Evolutionary conservation across 345 rosid species (phyloP).

Genomic region (Acer saccharum): DNA sequence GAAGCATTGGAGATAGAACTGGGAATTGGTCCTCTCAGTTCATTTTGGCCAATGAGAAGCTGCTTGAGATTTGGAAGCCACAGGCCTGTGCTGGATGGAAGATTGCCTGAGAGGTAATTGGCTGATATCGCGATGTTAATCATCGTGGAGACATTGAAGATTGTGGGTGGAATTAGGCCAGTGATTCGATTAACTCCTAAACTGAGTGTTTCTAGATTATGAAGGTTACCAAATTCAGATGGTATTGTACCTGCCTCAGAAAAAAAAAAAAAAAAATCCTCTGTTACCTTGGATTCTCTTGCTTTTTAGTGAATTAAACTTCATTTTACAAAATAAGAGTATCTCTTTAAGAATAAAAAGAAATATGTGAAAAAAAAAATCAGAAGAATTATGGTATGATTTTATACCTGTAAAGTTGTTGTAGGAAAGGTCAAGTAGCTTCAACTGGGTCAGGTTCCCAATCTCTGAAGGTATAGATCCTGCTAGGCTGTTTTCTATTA

Average conservation of each 20-base stretch:
- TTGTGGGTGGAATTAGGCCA: conserved; percentile 3
- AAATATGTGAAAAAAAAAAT: not conserved
- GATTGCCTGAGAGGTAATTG: conserved; percentile 14
- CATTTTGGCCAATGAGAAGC: not conserved
- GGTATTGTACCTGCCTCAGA: too few relatives aligned
- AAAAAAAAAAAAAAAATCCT: too few relatives aligned
- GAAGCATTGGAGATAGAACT: conserved; percentile 13
- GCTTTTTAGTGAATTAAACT: too few relatives aligned
- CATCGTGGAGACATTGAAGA: conserved; percentile 21
- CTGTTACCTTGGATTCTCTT: too few relatives aligned
- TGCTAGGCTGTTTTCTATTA: not conserved
- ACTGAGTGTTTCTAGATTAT: too few relatives aligned
- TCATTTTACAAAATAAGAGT: too few relatives aligned
- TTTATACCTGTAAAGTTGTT: conserved; percentile 13
- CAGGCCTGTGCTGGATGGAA: conserved; percentile 13
- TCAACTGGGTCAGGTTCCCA: conserved; percentile 8
- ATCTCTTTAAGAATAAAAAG: too few relatives aligned
- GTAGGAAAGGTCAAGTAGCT: not conserved
- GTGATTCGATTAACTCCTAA: too few relatives aligned
- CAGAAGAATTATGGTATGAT: not conserved
- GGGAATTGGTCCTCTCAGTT: conserved; percentile 4
- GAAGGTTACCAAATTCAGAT: too few relatives aligned
- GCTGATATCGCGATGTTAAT: not conserved
- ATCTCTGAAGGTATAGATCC: conserved; percentile 22
- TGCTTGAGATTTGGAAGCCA: not conserved